Evolutionary conservation across 2,329 filamentous ascomycete species (phyloP), one percentile per base, ranked within the genome.

Genomic region (Penicillium paneum): DNA sequence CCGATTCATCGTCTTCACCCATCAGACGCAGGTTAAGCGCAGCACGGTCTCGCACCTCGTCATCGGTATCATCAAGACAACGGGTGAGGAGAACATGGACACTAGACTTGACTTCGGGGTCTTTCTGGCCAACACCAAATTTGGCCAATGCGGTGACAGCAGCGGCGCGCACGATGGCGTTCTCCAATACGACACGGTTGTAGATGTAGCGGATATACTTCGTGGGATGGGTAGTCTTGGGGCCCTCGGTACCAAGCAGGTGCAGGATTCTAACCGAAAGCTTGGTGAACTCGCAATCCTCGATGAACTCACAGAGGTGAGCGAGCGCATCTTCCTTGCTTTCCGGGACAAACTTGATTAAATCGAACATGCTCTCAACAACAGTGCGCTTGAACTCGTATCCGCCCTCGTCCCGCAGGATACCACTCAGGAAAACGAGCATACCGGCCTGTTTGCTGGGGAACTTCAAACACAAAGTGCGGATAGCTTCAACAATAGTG

Each of bases 191-290:
- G 21, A 99, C 93, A 56, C 94, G 86, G 79, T 99, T 99, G 80
- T 99, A 99, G 70, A 99, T 99, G 76, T 97, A 99, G 54, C 94
- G 90, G 65, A 99, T 96, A 74, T 97, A 99, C 81, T 99, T 97
- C 53, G 94, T 97, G 0, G 94, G 94, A 67, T 97, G 90, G 15
- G 90, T 87, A 3, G 93, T 97, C 78, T 94, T 96, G 60, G 94
- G 94, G 0, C 94, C 94, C 77, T 99, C 94, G 28, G 93, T 82
- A 66, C 94, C 94, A 40, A 99, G 87, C 19, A 99, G 83, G 74
- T 99, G 93, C 52, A 99, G 79, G 65, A 99, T 95, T 56, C 94
- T 88, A 44, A 99, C 93, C 29, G 94, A 93, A 59, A 99, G 82
- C 78, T 99, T 99, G 28, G 94, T 97, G 74, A 97, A 99, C 72